Base-by-base conservation (phyloP, 805 yeast genomes). In the Myxozyma monticola region DNA sequence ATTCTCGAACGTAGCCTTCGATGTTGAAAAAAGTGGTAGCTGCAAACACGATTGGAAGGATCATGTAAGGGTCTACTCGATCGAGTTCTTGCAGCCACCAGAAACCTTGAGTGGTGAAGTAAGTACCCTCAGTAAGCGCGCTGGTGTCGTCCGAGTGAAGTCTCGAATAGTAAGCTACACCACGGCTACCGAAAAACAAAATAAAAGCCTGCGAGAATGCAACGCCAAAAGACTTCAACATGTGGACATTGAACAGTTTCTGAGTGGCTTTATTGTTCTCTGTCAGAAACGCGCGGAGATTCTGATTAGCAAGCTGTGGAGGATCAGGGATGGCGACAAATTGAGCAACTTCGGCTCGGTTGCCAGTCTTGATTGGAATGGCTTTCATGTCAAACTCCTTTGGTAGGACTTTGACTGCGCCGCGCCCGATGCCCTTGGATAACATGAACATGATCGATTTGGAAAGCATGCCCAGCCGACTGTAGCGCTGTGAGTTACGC, bases 11-110 rank as follows among this genome's bases (percentile, higher is more conserved):
- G 33, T 26, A 39, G 26, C 37, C 42, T 69, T 71, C 56, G 33
- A 88, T 83, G 62, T 91, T 91, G 30, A 83, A 76, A 43, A 91
- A 67, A 0, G 95, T 79, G 1, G 84, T 61, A 0, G 82, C 67
- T 0, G 97, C 97, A 12, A 90, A 66, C 0, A 79, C 65, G 6
- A 88, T 63, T 0, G 99, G 97, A 18, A 87, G 69, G 0, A 81
- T 64, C 35, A 80, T 80, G 50, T 73, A 69, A 1, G 82, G 86
- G 69, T 88, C 86, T 57, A 81, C 66, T 12, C 73, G 58, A 4
- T 85, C 73, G 60, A 88, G 67, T 66, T 83, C 82, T 37, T 75
- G 60, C 62, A 78, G 71, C 88, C 95, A 79, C 35, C 75, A 65
- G 18, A 85, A 55, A 5, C 85, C 84, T 40, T 44, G 44, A 10